A percentile compares a stretch with the other conserved stretches of the same genome.
These are phyloP conservation scores for Komagataella ulmi DNA, from an alignment of 805 yeast genomes.

Conservation along the genomic window DNA sequence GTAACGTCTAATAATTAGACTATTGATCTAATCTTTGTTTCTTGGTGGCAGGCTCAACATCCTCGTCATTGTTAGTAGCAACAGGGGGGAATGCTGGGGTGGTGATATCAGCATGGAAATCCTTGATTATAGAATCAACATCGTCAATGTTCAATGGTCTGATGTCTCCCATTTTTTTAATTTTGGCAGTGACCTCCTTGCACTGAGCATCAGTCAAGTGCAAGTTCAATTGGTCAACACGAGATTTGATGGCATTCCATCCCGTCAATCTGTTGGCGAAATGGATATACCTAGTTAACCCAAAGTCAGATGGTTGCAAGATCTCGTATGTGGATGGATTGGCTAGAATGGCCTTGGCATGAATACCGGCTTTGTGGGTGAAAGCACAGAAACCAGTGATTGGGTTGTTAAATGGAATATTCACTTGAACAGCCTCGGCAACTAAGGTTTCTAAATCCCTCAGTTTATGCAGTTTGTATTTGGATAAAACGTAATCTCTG, in stretches of 20 bases:
- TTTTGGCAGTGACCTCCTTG: constrained; percentile 89
- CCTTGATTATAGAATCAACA: constrained; percentile 93
- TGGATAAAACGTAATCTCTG: constrained; percentile 87
- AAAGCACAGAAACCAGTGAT: constrained; percentile 99
- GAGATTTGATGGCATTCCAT: constrained; percentile 97
- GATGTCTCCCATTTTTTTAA: constrained; percentile 89
- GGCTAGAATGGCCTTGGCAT: constrained; percentile 96
- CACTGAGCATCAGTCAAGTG: constrained; percentile 82
- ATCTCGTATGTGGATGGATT: constrained; percentile 98
- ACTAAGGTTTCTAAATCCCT: constrained; percentile 93
- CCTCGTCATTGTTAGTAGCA: constrained; percentile 8
- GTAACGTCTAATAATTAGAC: constrained; percentile 13
- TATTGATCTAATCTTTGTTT: constrained; percentile 14
- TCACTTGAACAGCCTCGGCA: constrained; percentile 95
- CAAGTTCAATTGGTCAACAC: constrained; percentile 94
- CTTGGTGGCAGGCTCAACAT: constrained; percentile 18
- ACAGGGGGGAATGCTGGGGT: constrained; percentile 26
- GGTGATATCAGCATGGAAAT: constrained; percentile 67
- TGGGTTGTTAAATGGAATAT: constrained; percentile 96
- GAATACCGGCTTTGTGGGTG: constrained; percentile 99
- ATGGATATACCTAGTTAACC: constrained; percentile 91
- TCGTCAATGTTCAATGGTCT: constrained; percentile 92
- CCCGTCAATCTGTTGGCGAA: constrained; percentile 97
- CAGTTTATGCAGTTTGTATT: constrained; percentile 89
- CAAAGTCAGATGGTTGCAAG: constrained; percentile 88